Conservation (phyloP, 306 rosid genomes). For the Lupinus albus region DNA sequence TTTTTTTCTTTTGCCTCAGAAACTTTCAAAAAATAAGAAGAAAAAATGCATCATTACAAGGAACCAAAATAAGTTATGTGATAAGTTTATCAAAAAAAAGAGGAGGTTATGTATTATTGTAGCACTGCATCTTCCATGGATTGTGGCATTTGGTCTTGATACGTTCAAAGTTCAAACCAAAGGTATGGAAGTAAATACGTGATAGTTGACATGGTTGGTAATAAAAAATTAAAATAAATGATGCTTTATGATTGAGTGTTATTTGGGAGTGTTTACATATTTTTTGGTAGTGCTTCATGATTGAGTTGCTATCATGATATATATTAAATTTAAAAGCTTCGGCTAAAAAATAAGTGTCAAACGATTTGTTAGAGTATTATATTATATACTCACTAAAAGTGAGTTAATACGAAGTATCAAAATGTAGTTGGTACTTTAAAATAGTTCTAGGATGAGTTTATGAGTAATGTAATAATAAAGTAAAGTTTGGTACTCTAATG, state of each 20-base stretch:
- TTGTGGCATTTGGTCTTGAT: constrained; percentile 26
- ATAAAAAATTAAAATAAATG: background rate
- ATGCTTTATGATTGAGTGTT: constrained; percentile 39
- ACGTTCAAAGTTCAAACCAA: constrained; percentile 35
- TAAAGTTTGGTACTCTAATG: too few relatives aligned
- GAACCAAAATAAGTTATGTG: constrained; percentile 32
- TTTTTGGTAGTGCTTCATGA: constrained; percentile 42
- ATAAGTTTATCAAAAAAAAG: background rate
- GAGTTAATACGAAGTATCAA: background rate
- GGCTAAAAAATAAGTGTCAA: constrained; percentile 31
- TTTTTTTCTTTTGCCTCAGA: too few relatives aligned
- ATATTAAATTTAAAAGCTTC: constrained; percentile 36
- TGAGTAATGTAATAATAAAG: too few relatives aligned
- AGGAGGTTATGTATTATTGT: background rate
- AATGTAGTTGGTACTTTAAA: background rate
- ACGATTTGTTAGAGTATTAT: background rate
- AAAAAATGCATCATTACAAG: background rate
- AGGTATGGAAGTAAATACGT: constrained; percentile 18
- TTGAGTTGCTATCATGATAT: constrained; percentile 33
- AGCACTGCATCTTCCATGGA: constrained; percentile 27
- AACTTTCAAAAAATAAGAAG: background rate
- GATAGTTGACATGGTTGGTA: constrained; percentile 22
- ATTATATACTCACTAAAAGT: background rate
- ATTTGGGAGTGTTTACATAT: too few relatives aligned
- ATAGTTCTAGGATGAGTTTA: too few relatives aligned